Percentiles rank a stretch among this genome's conserved stretches.
Evolutionary conservation across 305 asterid genomes (phyloP).

Genomic region (Vinca major): DNA sequence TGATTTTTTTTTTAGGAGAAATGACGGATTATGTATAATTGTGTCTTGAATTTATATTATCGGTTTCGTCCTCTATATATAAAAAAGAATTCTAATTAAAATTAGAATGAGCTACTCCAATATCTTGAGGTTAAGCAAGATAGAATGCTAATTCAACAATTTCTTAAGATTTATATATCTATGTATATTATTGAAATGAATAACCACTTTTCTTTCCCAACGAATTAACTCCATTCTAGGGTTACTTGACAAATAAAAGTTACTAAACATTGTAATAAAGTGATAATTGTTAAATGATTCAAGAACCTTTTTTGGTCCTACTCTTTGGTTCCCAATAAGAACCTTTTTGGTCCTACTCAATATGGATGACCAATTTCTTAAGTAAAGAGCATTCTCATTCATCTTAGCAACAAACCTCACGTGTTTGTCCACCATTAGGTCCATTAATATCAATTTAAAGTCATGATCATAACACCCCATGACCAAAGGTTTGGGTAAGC

Average conservation of each 20-base stretch:
- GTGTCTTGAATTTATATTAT: neutral
- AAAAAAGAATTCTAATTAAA: no score
- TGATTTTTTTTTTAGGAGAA: no score
- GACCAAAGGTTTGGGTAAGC: neutral
- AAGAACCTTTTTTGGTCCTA: constrained; percentile 7
- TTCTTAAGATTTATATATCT: no score
- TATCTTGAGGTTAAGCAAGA: no score
- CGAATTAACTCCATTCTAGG: no score
- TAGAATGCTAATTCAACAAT: no score
- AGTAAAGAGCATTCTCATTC: constrained; percentile 40
- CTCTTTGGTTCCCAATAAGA: constrained; percentile 22
- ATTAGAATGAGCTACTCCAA: no score
- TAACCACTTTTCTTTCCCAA: no score
- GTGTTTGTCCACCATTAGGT: constrained; percentile 41
- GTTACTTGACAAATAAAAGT: no score
- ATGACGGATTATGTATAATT: no score
- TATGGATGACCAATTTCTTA: constrained; percentile 37
- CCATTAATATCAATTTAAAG: neutral
- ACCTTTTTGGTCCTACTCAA: constrained; percentile 11
- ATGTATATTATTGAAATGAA: no score
- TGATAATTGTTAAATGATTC: constrained; percentile 6
- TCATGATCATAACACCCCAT: constrained; percentile 19
- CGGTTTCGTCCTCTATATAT: no score
- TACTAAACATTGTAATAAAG: neutral
- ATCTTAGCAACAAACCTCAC: constrained; percentile 37